Conservation (phyloP, 805 yeast genomes). For the Candida succiphila region DNA sequence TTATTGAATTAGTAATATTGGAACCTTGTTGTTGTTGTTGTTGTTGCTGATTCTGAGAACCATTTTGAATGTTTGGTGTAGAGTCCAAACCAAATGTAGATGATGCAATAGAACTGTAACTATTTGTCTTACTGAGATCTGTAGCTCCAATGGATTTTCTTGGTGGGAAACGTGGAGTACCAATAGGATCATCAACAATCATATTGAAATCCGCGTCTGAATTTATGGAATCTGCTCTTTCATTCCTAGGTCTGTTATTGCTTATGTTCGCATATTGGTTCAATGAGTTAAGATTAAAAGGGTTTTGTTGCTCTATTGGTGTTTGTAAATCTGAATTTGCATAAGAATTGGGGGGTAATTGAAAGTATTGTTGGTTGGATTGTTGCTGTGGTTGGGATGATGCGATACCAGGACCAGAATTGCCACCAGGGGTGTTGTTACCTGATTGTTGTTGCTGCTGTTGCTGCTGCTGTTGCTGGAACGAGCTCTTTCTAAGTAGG, state of each 20-base stretch:
- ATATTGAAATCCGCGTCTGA: neutral
- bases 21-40: neutral
- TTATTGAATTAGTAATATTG: slow-evolving; percentile 8
- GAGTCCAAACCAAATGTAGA: neutral
- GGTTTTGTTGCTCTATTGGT: slow-evolving; percentile 10
- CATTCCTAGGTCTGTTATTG: neutral
- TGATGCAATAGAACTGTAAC: neutral
- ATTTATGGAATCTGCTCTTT: neutral
- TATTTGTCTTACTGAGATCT: neutral
- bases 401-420: neutral
- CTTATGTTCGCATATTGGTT: too few species aligned
- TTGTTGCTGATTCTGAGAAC: neutral
- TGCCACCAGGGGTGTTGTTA: neutral
- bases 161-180: too few species aligned
- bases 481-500: slow-evolving; percentile 4
- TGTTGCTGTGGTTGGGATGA: neutral
- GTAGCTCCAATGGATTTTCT: neutral
- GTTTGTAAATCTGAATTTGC: slow-evolving; percentile 5
- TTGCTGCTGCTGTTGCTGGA: too few species aligned
- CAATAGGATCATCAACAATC: neutral
- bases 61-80: neutral
- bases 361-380: neutral
- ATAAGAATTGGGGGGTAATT: neutral
- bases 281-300: neutral
- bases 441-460: too few species aligned